Percentiles rank a stretch among this genome's conserved stretches.
Evolutionary conservation across 2,329 filamentous ascomycete species (phyloP).

Genomic region (Pseudogymnoascus sp.): DNA sequence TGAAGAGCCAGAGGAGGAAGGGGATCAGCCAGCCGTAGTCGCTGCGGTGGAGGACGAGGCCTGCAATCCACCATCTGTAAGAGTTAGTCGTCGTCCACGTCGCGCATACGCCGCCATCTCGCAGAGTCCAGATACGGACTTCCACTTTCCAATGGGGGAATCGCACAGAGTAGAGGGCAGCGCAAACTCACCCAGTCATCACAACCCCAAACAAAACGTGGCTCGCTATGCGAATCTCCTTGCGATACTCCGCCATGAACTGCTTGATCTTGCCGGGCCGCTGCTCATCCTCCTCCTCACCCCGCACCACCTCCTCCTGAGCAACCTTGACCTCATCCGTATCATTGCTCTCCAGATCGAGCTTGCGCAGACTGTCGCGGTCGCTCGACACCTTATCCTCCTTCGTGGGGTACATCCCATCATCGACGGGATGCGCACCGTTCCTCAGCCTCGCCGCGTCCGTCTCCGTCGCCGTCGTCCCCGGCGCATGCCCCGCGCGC

Average conservation of each 20-base stretch:
- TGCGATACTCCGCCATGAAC: neutral
- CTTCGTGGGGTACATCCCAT: neutral
- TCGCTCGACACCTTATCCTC: neutral
- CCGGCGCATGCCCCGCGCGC: neutral
- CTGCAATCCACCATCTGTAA: slow-evolving; percentile 65
- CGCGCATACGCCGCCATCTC: neutral
- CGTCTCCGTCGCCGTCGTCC: neutral
- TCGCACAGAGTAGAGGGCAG: neutral
- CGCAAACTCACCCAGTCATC: neutral
- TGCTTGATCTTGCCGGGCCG: neutral
- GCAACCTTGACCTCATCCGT: neutral
- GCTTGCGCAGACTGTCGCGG: neutral
- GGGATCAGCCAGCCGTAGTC: slow-evolving; percentile 76
- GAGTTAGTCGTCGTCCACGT: neutral
- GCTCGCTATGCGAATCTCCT: neutral
- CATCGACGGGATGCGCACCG: neutral
- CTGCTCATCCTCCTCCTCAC: neutral
- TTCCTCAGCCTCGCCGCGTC: neutral
- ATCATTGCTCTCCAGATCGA: neutral
- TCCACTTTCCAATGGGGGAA: neutral
- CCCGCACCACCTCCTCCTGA: neutral
- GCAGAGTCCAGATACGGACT: neutral
- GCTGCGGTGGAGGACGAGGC: slow-evolving; percentile 61
- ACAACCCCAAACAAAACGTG: neutral
- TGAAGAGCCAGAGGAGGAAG: slow-evolving; percentile 69